These are phyloP conservation scores for Brassica napus DNA, from an alignment of 345 rosid species.

Conservation along the genomic window DNA sequence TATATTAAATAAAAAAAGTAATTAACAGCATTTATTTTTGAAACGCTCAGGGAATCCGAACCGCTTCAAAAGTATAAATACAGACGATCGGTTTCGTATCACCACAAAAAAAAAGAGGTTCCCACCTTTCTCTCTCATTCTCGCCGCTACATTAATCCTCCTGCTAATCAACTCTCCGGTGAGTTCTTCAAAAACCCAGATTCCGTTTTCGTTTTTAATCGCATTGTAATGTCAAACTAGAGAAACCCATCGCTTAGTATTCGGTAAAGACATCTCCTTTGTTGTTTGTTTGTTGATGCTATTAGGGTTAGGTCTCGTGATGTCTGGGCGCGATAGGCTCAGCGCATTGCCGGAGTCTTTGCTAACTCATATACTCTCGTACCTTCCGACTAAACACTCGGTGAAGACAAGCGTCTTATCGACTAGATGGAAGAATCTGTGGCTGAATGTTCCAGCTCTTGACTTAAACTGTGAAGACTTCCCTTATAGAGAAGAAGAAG, in stretches of 20 bases:
- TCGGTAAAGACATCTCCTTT: background rate
- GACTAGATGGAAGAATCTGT: slow-evolving; percentile 15
- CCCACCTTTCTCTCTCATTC: no score
- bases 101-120: background rate
- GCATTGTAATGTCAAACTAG: background rate
- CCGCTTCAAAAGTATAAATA: background rate
- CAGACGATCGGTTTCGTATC: background rate
- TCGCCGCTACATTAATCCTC: background rate
- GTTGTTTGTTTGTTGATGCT: background rate
- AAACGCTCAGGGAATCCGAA: background rate
- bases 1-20: no score
- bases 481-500: background rate
- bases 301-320: background rate
- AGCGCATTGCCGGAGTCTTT: slow-evolving; percentile 28
- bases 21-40: background rate
- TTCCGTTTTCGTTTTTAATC: background rate
- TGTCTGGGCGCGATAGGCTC: background rate
- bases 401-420: slow-evolving; percentile 24
- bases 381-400: slow-evolving; percentile 16
- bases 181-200: background rate
- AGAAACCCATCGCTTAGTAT: background rate
- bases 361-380: slow-evolving; percentile 16
- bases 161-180: slow-evolving; percentile 12
- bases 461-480: background rate
- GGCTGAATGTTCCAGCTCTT: slow-evolving; percentile 19